Evolutionary conservation across 768 basidiomycete species (phyloP).

Genomic region (Naganishia kalamii): DNA sequence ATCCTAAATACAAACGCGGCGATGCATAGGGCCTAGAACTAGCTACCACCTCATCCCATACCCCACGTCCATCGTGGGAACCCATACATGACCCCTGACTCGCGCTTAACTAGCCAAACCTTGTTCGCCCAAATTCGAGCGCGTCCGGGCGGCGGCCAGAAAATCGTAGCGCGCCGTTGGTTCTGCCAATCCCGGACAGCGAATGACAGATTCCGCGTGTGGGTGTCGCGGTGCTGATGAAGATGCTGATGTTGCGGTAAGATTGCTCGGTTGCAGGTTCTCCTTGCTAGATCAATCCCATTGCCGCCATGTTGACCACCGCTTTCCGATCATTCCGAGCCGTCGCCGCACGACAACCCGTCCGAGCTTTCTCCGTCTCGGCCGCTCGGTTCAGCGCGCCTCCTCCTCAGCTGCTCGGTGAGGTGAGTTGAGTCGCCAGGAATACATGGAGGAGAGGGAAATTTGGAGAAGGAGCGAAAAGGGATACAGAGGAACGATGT

Average conservation of each 20-base stretch:
- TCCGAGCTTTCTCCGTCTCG: conserved; percentile 34
- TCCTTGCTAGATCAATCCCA: background rate
- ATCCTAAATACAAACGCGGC: too few relatives aligned
- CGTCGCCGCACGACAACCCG: conserved; percentile 16
- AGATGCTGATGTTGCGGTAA: background rate
- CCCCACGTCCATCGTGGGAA: conserved; percentile 16
- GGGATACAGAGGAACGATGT: background rate
- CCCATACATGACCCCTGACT: background rate
- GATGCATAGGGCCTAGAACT: too few relatives aligned
- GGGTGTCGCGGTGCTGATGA: background rate
- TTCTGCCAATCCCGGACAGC: conserved; percentile 13
- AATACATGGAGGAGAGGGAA: background rate
- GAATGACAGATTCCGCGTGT: conserved; percentile 9
- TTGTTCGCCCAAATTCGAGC: background rate
- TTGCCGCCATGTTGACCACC: conserved; percentile 10
- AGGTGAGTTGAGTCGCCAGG: conserved; percentile 19
- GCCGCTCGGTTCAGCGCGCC: conserved; percentile 31
- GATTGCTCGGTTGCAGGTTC: background rate
- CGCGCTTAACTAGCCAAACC: background rate
- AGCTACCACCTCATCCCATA: too few relatives aligned
- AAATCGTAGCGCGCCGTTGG: conserved; percentile 14
- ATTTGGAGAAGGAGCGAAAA: background rate
- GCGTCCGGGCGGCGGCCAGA: background rate
- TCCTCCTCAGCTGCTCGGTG: conserved; percentile 43
- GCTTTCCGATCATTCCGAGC: conserved; percentile 20